phyloP scores from a whole-genome alignment of 352 stramenopile genomes.

The Phytophthora megakarya region DNA sequence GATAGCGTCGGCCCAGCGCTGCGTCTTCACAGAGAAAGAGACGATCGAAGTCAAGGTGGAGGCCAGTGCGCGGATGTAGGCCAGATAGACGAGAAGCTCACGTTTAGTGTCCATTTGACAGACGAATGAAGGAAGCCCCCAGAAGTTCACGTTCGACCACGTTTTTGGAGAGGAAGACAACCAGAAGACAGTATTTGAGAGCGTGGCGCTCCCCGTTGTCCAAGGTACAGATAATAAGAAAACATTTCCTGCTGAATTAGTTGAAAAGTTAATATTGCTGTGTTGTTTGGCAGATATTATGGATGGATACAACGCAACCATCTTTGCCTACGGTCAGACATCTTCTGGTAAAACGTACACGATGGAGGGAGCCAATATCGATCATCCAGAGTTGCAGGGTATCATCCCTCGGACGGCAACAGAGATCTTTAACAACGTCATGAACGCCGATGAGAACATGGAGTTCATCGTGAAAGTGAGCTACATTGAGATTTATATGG shows the following conservation, averaged over 20 bases:
- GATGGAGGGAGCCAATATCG: constrained; percentile 65
- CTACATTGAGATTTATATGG: constrained; percentile 98
- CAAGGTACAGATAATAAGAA: constrained; percentile 52
- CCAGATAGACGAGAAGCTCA: constrained; percentile 7
- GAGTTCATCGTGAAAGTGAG: constrained; percentile 93
- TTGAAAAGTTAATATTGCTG: constrained; percentile 13
- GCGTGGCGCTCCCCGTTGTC: constrained; percentile 86
- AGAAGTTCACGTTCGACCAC: constrained; percentile 90
- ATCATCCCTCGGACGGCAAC: constrained; percentile 90
- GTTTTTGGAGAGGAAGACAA: constrained; percentile 85
- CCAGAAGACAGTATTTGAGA: constrained; percentile 91
- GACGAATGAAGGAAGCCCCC: constrained; percentile 56
- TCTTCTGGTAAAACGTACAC: constrained; percentile 67
- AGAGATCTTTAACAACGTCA: constrained; percentile 88
- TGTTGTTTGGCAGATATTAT: constrained; percentile 73
- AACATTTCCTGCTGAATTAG: background rate
- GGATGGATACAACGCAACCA: constrained; percentile 93
- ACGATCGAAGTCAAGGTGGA: constrained; percentile 74
- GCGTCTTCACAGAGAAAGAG: constrained; percentile 54
- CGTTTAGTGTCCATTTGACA: constrained; percentile 18
- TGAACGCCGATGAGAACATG: constrained; percentile 89
- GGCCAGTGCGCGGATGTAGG: too few species aligned
- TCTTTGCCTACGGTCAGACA: constrained; percentile 94
- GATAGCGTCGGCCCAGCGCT: constrained; percentile 59
- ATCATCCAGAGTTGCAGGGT: constrained; percentile 82